Conservation (phyloP, 495 filamentous ascomycete genomes). For the Astrocystis sublimbata region DNA sequence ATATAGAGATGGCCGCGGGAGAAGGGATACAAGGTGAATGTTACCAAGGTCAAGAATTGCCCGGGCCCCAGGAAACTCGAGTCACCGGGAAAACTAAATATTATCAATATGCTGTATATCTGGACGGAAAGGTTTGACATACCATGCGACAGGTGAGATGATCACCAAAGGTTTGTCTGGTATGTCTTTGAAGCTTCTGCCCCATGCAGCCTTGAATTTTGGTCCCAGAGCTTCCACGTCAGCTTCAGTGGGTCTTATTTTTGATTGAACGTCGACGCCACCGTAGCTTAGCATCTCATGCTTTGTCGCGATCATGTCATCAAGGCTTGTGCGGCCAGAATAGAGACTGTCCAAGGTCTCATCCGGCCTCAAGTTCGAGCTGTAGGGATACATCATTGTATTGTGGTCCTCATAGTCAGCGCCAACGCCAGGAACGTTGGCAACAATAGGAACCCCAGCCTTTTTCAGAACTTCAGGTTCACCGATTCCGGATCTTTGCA, state of each 20-base stretch:
- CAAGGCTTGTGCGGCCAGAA: background rate
- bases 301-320: constrained; percentile 14
- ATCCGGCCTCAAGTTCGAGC: constrained; percentile 12
- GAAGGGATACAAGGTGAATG: constrained; percentile 43
- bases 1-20: constrained; percentile 46
- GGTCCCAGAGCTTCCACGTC: constrained; percentile 43
- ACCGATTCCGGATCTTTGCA: constrained; percentile 58
- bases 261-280: constrained; percentile 41
- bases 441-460: constrained; percentile 16
- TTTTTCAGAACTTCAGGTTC: constrained; percentile 24
- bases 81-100: background rate
- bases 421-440: constrained; percentile 40
- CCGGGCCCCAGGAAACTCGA: constrained; percentile 30
- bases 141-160: constrained; percentile 2
- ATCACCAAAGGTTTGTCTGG: constrained; percentile 40
- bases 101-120: too few species aligned
- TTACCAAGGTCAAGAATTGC: constrained; percentile 35
- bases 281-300: constrained; percentile 42
- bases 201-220: constrained; percentile 42
- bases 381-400: constrained; percentile 26
- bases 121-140: background rate
- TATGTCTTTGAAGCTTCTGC: constrained; percentile 40
- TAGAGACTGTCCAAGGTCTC: constrained; percentile 20
- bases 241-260: constrained; percentile 42
- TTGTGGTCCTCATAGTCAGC: constrained; percentile 41